Evolutionary conservation across 306 rosid species (phyloP).

Genomic region (Biancaea sappan): DNA sequence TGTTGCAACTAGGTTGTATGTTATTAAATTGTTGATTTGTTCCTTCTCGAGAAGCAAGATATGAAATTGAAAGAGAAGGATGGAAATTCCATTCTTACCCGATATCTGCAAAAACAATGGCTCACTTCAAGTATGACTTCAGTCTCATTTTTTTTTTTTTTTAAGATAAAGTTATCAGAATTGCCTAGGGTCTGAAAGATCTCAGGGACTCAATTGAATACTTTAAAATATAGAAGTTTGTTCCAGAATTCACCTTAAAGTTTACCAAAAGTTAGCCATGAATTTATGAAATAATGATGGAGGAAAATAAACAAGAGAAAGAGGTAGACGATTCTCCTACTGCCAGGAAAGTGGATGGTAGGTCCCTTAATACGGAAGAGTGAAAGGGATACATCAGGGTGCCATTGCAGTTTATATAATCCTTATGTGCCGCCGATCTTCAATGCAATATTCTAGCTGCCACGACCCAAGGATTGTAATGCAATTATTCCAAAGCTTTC

Average conservation of each 20-base stretch:
- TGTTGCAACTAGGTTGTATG: not conserved
- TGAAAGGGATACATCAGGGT: not conserved
- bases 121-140: not conserved
- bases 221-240: constrained; percentile 1
- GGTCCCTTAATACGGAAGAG: not conserved
- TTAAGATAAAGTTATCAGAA: not conserved
- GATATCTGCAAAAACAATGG: not conserved
- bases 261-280: not conserved
- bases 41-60: not conserved
- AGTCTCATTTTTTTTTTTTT: not conserved
- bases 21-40: not conserved
- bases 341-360: not conserved
- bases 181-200: not conserved
- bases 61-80: constrained; percentile 14
- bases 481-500: not conserved
- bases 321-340: not conserved
- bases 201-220: constrained; percentile 2
- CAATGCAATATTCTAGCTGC: not conserved
- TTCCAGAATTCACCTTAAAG: not conserved
- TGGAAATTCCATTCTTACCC: constrained; percentile 14
- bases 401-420: not conserved
- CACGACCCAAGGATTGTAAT: not conserved
- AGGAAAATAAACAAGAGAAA: not conserved
- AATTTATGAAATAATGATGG: not conserved
- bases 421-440: not conserved